These are phyloP conservation scores for Xylariaceae sp. DNA, from an alignment of 2,329 filamentous ascomycete species.

Conservation along the genomic window DNA sequence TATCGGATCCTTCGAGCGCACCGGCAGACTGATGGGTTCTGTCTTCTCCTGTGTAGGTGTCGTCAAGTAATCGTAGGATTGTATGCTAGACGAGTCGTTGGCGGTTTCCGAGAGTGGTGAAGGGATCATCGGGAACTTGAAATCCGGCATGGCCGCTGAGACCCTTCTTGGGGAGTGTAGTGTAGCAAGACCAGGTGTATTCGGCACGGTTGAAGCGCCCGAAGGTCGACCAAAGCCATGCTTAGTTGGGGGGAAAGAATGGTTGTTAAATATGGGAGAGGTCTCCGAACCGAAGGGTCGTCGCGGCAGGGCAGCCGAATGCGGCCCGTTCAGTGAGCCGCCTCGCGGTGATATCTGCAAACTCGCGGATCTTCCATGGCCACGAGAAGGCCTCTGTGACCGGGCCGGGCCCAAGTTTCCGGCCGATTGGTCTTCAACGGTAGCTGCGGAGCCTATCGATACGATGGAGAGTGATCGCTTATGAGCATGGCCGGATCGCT, in stretches of 20 bases:
- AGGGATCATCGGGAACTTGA: slow-evolving; percentile 57
- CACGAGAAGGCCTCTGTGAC: slow-evolving; percentile 57
- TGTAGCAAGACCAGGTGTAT: slow-evolving; percentile 45
- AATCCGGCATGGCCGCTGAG: slow-evolving; percentile 54
- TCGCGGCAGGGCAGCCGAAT: slow-evolving; percentile 45
- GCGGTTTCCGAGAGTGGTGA: slow-evolving; percentile 43
- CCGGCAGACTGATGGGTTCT: slow-evolving; percentile 42
- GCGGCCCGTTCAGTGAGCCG: slow-evolving; percentile 47
- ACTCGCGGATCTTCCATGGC: slow-evolving; percentile 79
- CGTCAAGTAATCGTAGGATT: slow-evolving; percentile 42
- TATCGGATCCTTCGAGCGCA: slow-evolving; percentile 48
- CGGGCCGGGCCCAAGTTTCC: slow-evolving; percentile 46
- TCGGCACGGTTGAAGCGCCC: slow-evolving; percentile 48
- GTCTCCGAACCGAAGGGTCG: slow-evolving; percentile 48
- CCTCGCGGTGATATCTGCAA: slow-evolving; percentile 69
- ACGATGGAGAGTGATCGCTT: slow-evolving; percentile 81
- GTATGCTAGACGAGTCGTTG: slow-evolving; percentile 32
- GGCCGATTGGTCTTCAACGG: slow-evolving; percentile 48
- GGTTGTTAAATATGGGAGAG: slow-evolving; percentile 54
- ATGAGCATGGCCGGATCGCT: slow-evolving; percentile 59
- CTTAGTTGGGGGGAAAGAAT: slow-evolving; percentile 57
- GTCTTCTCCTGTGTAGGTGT: slow-evolving; percentile 42
- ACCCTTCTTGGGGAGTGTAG: slow-evolving; percentile 46
- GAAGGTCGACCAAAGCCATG: slow-evolving; percentile 44
- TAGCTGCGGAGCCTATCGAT: slow-evolving; percentile 66